A percentile compares a stretch with the other conserved stretches of the same genome.
Evolutionary conservation across 495 filamentous ascomycete genomes (phyloP).

Genomic region (Aspergillus saccharolyticus): DNA sequence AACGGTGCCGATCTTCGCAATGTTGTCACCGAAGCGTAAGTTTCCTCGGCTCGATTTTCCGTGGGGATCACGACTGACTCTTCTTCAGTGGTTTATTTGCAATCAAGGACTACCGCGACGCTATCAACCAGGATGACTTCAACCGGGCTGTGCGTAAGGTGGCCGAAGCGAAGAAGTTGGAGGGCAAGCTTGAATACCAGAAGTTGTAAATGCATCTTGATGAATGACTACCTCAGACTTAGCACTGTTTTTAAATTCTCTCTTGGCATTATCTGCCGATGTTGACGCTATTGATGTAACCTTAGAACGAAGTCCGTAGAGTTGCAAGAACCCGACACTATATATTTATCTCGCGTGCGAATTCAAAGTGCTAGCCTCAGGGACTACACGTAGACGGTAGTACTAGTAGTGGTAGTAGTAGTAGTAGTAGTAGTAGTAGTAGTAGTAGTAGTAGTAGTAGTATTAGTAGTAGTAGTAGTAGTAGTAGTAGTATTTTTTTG

Average conservation of each 20-base stretch:
- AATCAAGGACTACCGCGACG: slow-evolving; percentile 94
- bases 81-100: slow-evolving; percentile 76
- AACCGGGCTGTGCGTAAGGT: slow-evolving; percentile 98
- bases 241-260: slow-evolving; percentile 3
- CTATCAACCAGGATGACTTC: slow-evolving; percentile 97
- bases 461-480: no score
- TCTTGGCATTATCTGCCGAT: neutral
- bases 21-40: slow-evolving; percentile 97
- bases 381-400: no score
- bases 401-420: no score
- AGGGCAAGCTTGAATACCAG: slow-evolving; percentile 96
- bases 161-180: slow-evolving; percentile 94
- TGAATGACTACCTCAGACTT: slow-evolving; percentile 8
- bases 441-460: no score
- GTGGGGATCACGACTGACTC: slow-evolving; percentile 21
- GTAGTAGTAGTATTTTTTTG: no score
- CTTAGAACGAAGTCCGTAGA: neutral
- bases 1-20: slow-evolving; percentile 98
- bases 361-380: no score
- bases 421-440: no score
- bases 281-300: neutral
- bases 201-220: slow-evolving; percentile 67
- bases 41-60: slow-evolving; percentile 25
- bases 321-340: no score
- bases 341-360: no score